Base-by-base conservation (phyloP, 352 stramenopile species). In the Phytophthora ohioensis region DNA sequence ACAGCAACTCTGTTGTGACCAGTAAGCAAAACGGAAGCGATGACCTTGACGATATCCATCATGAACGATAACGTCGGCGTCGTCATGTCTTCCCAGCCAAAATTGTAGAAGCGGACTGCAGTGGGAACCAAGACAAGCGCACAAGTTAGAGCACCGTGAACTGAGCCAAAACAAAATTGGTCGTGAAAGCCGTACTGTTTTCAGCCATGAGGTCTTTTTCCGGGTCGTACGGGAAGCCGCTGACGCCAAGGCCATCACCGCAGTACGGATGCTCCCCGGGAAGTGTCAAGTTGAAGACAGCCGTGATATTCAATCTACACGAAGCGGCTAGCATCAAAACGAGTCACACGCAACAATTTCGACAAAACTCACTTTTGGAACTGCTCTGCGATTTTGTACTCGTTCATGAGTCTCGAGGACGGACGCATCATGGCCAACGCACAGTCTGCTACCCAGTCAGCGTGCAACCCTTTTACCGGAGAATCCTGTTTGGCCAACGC, bases 31-130 rank as follows among this genome's bases (percentile, higher is more conserved):
- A 95, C 76, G 0, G 82, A 93, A 1, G 82, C 81, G 71, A 95
- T 92, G 35, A 97, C 90, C 56, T 92, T 91, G 54, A 91, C 86
- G 47, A 97, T 95, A 56, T 97, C 84, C 47, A 93, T 79, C 87
- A 97, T 97, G 61, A 94, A 83, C n/a, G 78, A 48, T 12, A 97
- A 68, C 42, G 87, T 85, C 3, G 91, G 91, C 1, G 86, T 94
- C n/a, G 91, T 97, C 91, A 97, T 97, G 58, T 97, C 91, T 71
- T 96, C 90, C 91, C 91, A 97, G 2, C 85, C 85, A 78, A 97
- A 97, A 63, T 97, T 97, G 76, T 92, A 95, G 70, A 97, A 96
- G 13, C 80, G 84, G 54, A 97, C 91, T 97, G 34, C 12, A 36
- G 39, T 46, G 39, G 11, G 31, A 61, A 41, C 38, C 17, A 57